These are phyloP conservation scores for Aschersonia sp. DNA, from an alignment of 2,329 filamentous ascomycete genomes.

Conservation along the genomic window DNA sequence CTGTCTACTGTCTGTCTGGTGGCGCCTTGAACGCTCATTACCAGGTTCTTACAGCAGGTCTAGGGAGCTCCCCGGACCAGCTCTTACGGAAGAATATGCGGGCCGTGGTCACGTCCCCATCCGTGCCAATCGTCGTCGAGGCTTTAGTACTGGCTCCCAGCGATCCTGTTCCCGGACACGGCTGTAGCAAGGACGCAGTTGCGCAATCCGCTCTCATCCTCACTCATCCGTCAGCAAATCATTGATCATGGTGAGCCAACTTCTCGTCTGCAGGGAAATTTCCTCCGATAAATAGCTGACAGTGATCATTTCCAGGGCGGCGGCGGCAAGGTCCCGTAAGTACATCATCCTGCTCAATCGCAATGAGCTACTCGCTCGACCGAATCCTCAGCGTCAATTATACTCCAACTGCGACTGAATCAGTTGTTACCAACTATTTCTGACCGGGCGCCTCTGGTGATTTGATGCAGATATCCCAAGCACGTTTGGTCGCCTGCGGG, in stretches of 20 bases:
- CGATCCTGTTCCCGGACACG: too few species aligned
- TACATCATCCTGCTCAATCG: slow-evolving; percentile 4
- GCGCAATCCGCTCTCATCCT: slow-evolving; percentile 8
- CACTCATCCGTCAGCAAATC: slow-evolving; percentile 17
- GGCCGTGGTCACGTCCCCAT: slow-evolving; percentile 1
- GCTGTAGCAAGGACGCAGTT: slow-evolving; percentile 14
- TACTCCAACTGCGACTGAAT: neutral
- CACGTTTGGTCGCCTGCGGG: slow-evolving; percentile 98
- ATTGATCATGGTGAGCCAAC: slow-evolving; percentile 41
- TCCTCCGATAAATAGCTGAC: too few species aligned
- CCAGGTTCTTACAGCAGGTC: neutral
- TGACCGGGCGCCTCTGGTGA: neutral
- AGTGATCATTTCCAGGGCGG: slow-evolving; percentile 40
- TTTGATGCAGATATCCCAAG: slow-evolving; percentile 65
- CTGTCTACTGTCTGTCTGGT: neutral
- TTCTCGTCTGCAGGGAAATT: neutral
- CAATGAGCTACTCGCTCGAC: slow-evolving; percentile 1
- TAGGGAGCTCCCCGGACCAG: slow-evolving; percentile 3
- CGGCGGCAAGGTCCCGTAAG: slow-evolving; percentile 52
- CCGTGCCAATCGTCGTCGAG: neutral
- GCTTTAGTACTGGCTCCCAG: too few species aligned
- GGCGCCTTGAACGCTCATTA: neutral
- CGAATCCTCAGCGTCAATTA: too few species aligned
- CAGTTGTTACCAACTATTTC: neutral
- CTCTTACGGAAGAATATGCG: slow-evolving; percentile 1